These are phyloP conservation scores for Pseudoscleropodium purum DNA, from an alignment of 225 moss, liverwort and hornwort species.

Conservation along the genomic window DNA sequence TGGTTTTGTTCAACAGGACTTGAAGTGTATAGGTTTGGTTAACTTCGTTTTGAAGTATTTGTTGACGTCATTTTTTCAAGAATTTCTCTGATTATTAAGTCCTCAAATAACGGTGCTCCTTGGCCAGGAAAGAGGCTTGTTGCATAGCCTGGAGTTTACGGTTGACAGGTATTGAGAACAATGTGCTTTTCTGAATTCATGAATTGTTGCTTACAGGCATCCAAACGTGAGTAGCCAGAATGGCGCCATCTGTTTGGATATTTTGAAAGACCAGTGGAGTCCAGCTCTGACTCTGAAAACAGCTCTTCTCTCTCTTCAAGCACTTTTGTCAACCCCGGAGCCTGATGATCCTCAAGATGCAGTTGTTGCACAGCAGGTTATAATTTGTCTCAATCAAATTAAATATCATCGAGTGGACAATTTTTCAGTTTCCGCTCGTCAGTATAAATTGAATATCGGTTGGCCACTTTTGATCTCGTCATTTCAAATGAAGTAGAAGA, in stretches of 20 bases:
- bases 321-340: constrained; percentile 85
- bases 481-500: not conserved
- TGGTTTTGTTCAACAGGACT: not conserved
- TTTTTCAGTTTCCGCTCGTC: not conserved
- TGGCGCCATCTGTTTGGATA: constrained; percentile 95
- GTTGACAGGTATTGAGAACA: not conserved
- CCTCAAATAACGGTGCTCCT: not conserved
- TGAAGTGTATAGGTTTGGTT: not conserved
- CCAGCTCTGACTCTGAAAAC: constrained; percentile 94
- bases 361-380: constrained; percentile 94
- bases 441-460: not conserved
- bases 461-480: not conserved
- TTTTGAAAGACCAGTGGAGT: constrained; percentile 99
- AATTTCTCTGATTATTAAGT: not conserved
- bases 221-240: constrained; percentile 98
- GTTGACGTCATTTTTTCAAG: not conserved
- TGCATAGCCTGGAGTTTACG: not conserved
- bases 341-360: constrained; percentile 99
- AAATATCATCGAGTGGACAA: not conserved
- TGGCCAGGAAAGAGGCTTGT: not conserved
- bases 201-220: constrained; percentile 49
- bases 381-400: not conserved
- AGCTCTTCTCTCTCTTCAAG: constrained; percentile 91
- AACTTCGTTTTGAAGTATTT: not conserved
- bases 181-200: not conserved